Conservation (phyloP, 306 rosid genomes). For the Cicer judaicum region DNA sequence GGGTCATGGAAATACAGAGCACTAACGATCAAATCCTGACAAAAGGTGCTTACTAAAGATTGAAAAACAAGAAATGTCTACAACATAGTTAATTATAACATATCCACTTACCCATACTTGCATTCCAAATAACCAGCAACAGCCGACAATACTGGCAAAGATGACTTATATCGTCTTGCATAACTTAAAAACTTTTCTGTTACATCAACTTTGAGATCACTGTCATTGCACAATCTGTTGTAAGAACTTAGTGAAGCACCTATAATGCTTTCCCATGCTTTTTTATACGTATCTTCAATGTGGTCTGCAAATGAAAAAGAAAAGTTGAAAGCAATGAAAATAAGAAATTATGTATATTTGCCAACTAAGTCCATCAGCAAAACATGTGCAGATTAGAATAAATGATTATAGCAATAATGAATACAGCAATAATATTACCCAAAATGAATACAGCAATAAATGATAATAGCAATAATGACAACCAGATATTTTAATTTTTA, state of each 20-base stretch:
- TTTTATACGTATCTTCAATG: constrained; percentile 51
- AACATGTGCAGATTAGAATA: constrained; percentile 21
- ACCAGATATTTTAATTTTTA: constrained; percentile 4
- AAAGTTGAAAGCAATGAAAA: not conserved
- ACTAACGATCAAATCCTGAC: not conserved
- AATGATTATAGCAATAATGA: constrained; percentile 28
- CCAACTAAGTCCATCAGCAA: constrained; percentile 11
- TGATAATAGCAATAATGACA: constrained; percentile 27
- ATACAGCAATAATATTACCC: too few species aligned
- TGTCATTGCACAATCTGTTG: constrained; percentile 46
- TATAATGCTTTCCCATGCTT: constrained; percentile 67
- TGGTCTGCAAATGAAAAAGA: constrained; percentile 44
- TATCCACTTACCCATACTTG: constrained; percentile 65
- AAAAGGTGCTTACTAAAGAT: constrained; percentile 20
- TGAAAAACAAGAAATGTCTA: constrained; percentile 12
- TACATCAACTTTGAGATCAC: constrained; percentile 48
- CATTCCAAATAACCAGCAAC: constrained; percentile 82
- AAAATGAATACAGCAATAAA: constrained; percentile 24
- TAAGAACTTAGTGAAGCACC: constrained; percentile 70
- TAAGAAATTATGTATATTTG: constrained; percentile 12
- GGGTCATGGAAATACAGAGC: constrained; percentile 29
- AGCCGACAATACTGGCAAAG: constrained; percentile 68
- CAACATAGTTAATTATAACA: constrained; percentile 19
- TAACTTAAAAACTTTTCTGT: constrained; percentile 58
- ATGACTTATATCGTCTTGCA: constrained; percentile 70